Evolutionary conservation across 257 asterid genomes (phyloP), one percentile per base, ranked within the genome.

Genomic region (Solanum piurae): DNA sequence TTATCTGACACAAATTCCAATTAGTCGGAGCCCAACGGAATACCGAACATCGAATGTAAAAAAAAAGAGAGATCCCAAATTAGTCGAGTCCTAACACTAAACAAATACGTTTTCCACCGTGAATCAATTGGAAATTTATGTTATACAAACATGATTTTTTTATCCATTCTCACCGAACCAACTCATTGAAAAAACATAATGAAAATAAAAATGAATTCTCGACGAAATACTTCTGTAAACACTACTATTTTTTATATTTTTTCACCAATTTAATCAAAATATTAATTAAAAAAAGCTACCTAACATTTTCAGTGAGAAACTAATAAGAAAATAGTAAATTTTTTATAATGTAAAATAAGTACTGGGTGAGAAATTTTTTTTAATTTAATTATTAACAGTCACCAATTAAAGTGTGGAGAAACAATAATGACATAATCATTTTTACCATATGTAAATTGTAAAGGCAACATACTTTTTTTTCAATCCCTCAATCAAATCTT

Each of bases 351-450:
- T 62, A 62, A 62, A 62, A 62, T 9, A 62, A 62, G 16, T n/a
- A 10, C 16, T n/a, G 29, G 14, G 33, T 62, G 71, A 62, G 31
- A 62, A 62, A 62, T 29, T 29, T 29, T 29, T 29, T 1, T 4
- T 0, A 13, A 12, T 68, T 68, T 3, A 66, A 12, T 66, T 29
- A 33, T 33, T 33, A 31, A 16, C 4, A 34, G 87, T 60, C 82
- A 40, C 66, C 72, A 71, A 21, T 27, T 66, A 27, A 68, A 29
- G 89, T 33, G 93, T 89, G 92, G 91, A 90, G 89, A 89, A 37
- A 64, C 88, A 92, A 94, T 95, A 91, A 94, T 95, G 91, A 93
- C 93, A 86, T 90, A 92, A 95, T 95, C 93, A 95, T 95, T 94
- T 91, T 94, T 91, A 92, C 92, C 88, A 38, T 89, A 93, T 89